Base-by-base conservation (phyloP, 257 asterid genomes). In the Solanum habrochaites region DNA sequence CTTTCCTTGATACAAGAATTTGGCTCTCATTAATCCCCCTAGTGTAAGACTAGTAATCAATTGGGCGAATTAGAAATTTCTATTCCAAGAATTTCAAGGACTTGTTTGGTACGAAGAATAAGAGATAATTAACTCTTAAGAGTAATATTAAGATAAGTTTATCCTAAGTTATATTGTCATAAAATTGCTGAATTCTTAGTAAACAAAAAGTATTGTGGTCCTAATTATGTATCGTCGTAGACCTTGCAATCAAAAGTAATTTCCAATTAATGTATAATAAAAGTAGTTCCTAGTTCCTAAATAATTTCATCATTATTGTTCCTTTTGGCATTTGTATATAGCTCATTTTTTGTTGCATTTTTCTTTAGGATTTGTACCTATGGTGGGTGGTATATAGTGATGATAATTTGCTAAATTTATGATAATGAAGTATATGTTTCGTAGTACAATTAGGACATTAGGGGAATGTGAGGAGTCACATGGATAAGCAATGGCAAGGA, bases 401-500 rank as follows among this genome's bases (percentile, higher is more conserved):
- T 82, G 32, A 23, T 49, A 66, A 64, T 78, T 43, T 27, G 66
- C 43, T 5, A 16, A 80, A 39, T 47, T 78, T 31, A 80, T 47
- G 42, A 80, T 45, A 47, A 27, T 80, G 42, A 31, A 78, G 80
- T 47, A 29, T 47, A 29, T 10, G 9, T 16, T 47, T 80, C 6
- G 67, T 16, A 80, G 43, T 16, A 31, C 42, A 18, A 80, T 80
- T 45, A 47, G 84, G 84, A 27, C 42, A 45, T 47, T 45, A 78
- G 66, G 40, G 66, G 84, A 88, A 62, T 29, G 69, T 27, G 82
- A 42, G 39, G n/a, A 85, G 43, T 83, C 86, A 75, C 89, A 89
- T 89, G 90, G 86, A 58, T 67, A 82, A 47, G 70, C 73, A 52
- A 32, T 16, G 82, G 52, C 84, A 32, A 73, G 32, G 75, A 64